Evolutionary conservation across 345 rosid species (phyloP).

Genomic region (Eucalyptus guilfoylei): DNA sequence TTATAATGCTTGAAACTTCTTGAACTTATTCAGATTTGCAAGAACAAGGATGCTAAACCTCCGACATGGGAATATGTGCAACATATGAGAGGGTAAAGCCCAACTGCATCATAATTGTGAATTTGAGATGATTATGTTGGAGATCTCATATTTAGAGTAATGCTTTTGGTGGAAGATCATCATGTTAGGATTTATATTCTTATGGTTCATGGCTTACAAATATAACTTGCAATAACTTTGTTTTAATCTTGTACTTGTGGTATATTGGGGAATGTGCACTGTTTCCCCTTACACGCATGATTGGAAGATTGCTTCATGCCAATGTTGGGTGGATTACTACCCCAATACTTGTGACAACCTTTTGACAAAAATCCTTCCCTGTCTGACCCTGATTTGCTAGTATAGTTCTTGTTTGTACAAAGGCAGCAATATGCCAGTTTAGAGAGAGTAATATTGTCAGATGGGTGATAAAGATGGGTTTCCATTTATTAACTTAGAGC

Average conservation of each 20-base stretch:
- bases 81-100: constrained; percentile 51
- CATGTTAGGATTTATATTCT: too few species aligned
- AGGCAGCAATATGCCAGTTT: background rate
- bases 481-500: background rate
- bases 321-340: background rate
- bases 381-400: background rate
- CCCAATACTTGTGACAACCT: background rate
- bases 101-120: background rate
- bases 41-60: constrained; percentile 55
- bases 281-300: background rate
- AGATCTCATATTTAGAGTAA: background rate
- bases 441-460: background rate
- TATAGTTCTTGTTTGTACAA: background rate
- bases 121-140: background rate
- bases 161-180: background rate
- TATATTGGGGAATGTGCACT: background rate
- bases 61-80: constrained; percentile 74
- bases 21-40: background rate
- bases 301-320: background rate
- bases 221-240: background rate
- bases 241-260: background rate
- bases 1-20: background rate
- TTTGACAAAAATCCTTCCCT: background rate
- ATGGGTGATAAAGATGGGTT: background rate
- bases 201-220: background rate